phyloP scores from a whole-genome alignment of 768 basidiomycete genomes.

The Tylopilus sp. region DNA sequence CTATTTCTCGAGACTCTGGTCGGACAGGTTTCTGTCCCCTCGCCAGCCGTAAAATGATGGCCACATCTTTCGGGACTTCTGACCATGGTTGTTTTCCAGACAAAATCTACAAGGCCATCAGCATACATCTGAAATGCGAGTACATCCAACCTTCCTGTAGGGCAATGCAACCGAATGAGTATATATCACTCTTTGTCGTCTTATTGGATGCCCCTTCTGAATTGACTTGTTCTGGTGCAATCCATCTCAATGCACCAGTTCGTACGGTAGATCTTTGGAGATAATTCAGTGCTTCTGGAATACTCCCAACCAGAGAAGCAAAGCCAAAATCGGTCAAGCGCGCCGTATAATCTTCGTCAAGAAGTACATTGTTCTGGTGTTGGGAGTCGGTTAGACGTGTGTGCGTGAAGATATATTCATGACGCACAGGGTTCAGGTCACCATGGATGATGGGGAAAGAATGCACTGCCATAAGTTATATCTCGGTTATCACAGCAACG shows the following conservation, averaged over 20 bases:
- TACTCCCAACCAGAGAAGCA: slow-evolving; percentile 24
- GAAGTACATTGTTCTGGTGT: slow-evolving; percentile 22
- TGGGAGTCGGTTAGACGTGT: not conserved
- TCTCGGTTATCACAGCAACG: not conserved
- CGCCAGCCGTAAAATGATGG: slow-evolving; percentile 4
- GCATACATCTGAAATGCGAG: not conserved
- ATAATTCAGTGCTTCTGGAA: too few relatives aligned
- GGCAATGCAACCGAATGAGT: slow-evolving; percentile 27
- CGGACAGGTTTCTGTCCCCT: not conserved
- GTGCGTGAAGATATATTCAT: not conserved
- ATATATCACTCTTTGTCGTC: slow-evolving; percentile 13
- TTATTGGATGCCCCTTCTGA: not conserved
- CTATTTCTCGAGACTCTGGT: not conserved
- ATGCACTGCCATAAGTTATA: slow-evolving; percentile 11
- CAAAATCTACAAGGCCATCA: not conserved
- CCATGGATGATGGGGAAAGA: slow-evolving; percentile 17
- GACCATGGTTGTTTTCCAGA: slow-evolving; percentile 14
- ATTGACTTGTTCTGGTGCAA: not conserved
- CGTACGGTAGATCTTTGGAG: too few relatives aligned
- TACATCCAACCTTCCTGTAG: slow-evolving; percentile 12
- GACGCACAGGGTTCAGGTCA: slow-evolving; percentile 17
- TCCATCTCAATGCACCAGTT: too few relatives aligned
- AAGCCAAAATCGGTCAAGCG: too few relatives aligned
- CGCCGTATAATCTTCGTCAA: slow-evolving; percentile 22
- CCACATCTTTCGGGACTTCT: not conserved